phyloP scores from a whole-genome alignment of 2,329 filamentous ascomycete species.

The Rhynchosporium graminicola region DNA sequence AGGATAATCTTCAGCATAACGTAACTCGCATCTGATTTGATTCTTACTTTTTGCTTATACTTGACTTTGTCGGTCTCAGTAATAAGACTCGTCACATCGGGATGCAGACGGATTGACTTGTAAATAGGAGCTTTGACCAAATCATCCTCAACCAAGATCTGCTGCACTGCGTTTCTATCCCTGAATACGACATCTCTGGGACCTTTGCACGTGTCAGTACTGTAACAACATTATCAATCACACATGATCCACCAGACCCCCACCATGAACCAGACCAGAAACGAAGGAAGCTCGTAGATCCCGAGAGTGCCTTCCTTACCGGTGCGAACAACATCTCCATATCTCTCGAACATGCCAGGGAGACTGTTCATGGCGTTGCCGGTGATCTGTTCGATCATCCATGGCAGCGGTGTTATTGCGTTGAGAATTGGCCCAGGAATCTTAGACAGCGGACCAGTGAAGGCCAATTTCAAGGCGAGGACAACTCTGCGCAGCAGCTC shows the following conservation, averaged over 20 bases:
- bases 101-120: constrained; percentile 14
- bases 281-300: too few relatives aligned
- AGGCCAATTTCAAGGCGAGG: constrained; percentile 20
- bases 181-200: constrained; percentile 25
- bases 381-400: constrained; percentile 24
- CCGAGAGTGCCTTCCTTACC: constrained; percentile 15
- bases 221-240: not conserved
- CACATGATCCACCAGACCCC: not conserved
- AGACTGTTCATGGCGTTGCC: constrained; percentile 22
- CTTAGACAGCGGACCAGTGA: constrained; percentile 28
- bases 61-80: constrained; percentile 25
- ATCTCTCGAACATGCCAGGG: constrained; percentile 22
- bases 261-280: too few relatives aligned
- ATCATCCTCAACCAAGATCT: constrained; percentile 28
- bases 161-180: constrained; percentile 22
- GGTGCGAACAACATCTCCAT: constrained; percentile 28
- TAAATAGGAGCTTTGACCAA: constrained; percentile 25
- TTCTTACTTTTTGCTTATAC: constrained; percentile 28
- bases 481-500: constrained; percentile 22
- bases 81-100: constrained; percentile 21
- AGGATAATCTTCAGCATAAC: not conserved
- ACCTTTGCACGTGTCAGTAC: not conserved
- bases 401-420: constrained; percentile 23
- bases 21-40: not conserved
- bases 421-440: constrained; percentile 26